A percentile compares a stretch with the other conserved stretches of the same genome.
Conservation (phyloP, 768 basidiomycete genomes). For the Neoboletus brunneissimus region DNA sequence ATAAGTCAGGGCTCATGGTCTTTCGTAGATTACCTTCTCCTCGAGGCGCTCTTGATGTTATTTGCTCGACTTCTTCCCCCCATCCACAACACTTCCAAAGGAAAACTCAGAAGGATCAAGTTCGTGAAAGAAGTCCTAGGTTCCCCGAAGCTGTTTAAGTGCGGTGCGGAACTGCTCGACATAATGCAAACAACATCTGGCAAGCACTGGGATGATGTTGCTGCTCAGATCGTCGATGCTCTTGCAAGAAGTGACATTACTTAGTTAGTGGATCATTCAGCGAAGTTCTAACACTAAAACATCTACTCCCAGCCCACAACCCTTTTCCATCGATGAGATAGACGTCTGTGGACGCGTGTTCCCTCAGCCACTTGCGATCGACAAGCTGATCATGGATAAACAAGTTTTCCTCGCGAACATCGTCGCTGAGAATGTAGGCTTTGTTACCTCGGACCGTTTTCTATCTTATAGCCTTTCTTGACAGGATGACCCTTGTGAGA, state of each 20-base stretch:
- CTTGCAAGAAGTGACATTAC: constrained; percentile 45
- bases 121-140: constrained; percentile 56
- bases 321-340: constrained; percentile 47
- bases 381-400: constrained; percentile 52
- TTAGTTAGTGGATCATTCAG: constrained; percentile 40
- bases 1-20: neutral
- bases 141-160: constrained; percentile 35
- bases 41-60: constrained; percentile 56
- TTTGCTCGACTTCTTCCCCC: constrained; percentile 56
- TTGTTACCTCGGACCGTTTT: neutral
- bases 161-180: constrained; percentile 37
- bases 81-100: constrained; percentile 34
- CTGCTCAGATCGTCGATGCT: constrained; percentile 44
- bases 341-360: constrained; percentile 34
- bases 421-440: constrained; percentile 22
- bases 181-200: constrained; percentile 42
- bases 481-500: constrained; percentile 51
- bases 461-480: constrained; percentile 6
- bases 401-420: constrained; percentile 52
- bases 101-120: constrained; percentile 36
- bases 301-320: constrained; percentile 50
- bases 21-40: constrained; percentile 48
- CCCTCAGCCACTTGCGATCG: constrained; percentile 37
- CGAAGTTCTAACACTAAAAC: constrained; percentile 1
- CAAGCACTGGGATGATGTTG: constrained; percentile 53